These are phyloP conservation scores for Macrolepiota fuliginosa DNA, from an alignment of 768 basidiomycete genomes.

Conservation along the genomic window DNA sequence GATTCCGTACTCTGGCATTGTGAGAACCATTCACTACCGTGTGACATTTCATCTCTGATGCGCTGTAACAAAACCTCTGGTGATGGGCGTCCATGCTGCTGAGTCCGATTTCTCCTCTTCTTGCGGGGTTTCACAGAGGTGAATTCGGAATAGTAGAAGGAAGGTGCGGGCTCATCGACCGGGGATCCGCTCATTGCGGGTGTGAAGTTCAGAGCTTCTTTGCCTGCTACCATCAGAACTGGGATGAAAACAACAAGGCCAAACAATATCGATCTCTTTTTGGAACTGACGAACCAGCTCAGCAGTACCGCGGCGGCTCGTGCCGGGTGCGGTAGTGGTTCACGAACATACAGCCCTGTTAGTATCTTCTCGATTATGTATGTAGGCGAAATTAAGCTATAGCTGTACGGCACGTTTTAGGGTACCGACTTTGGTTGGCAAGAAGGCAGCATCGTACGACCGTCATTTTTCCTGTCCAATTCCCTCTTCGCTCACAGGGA, in stretches of 20 bases:
- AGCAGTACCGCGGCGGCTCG: conserved; percentile 15
- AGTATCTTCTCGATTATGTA: neutral
- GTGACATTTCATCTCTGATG: conserved; percentile 43
- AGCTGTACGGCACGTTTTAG: conserved; percentile 18
- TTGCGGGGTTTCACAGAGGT: conserved; percentile 48
- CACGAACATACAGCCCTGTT: neutral
- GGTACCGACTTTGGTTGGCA: conserved; percentile 10
- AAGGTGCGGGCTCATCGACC: conserved; percentile 15
- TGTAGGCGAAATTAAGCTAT: neutral
- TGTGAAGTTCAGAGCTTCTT: neutral
- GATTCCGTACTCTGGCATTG: conserved; percentile 24
- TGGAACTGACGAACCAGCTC: conserved; percentile 22
- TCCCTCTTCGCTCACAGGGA: neutral
- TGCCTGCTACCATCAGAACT: neutral
- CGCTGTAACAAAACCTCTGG: conserved; percentile 38
- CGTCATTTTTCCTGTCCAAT: no score
- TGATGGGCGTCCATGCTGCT: conserved; percentile 26
- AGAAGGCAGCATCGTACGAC: neutral
- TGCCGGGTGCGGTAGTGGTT: neutral
- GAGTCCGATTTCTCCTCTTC: conserved; percentile 43
- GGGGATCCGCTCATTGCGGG: conserved; percentile 18
- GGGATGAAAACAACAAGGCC: conserved; percentile 14
- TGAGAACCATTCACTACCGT: conserved; percentile 48
- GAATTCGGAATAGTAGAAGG: conserved; percentile 51
- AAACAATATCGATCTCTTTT: conserved; percentile 14